Percentiles rank a stretch among this genome's conserved stretches.
These are phyloP conservation scores for Dispira simplex DNA, from an alignment of 192 early-diverging fungal species.

Conservation along the genomic window DNA sequence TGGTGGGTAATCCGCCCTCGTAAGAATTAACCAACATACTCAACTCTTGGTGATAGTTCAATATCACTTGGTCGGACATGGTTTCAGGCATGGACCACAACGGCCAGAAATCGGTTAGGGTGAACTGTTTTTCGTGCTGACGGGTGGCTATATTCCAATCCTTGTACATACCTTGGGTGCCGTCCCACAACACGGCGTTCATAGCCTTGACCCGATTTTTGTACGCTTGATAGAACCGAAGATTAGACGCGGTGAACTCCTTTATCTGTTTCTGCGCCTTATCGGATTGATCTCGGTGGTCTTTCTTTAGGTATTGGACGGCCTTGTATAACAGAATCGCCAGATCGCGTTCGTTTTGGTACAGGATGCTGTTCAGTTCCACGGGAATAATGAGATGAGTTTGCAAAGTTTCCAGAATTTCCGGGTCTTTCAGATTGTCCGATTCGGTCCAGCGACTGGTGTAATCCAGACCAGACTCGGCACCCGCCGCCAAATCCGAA, in stretches of 20 bases:
- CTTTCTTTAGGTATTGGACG: neutral
- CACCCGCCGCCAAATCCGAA: conserved; percentile 45
- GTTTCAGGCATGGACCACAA: conserved; percentile 32
- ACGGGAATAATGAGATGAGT: conserved; percentile 44
- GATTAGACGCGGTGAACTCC: neutral
- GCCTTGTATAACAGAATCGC: conserved; percentile 9
- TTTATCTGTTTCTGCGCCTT: neutral
- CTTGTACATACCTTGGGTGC: conserved; percentile 22
- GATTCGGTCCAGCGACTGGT: conserved; percentile 39
- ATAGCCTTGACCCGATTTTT: conserved; percentile 26
- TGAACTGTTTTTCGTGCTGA: conserved; percentile 17
- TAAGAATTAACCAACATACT: conserved; percentile 19
- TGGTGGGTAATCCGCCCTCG: conserved; percentile 45
- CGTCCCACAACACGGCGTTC: conserved; percentile 33
- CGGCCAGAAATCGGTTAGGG: conserved; percentile 40
- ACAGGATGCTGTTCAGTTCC: conserved; percentile 55
- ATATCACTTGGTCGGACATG: conserved; percentile 10
- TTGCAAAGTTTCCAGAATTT: conserved; percentile 31
- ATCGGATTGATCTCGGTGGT: neutral
- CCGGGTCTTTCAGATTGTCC: conserved; percentile 14
- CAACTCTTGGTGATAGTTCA: conserved; percentile 16
- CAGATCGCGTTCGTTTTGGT: conserved; percentile 31
- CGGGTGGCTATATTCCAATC: conserved; percentile 37
- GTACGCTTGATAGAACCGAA: conserved; percentile 17
- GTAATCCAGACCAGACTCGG: conserved; percentile 64